Evolutionary conservation across 2,329 filamentous ascomycete species (phyloP), one percentile per base, ranked within the genome.

Genomic region (Metarhizium album): DNA sequence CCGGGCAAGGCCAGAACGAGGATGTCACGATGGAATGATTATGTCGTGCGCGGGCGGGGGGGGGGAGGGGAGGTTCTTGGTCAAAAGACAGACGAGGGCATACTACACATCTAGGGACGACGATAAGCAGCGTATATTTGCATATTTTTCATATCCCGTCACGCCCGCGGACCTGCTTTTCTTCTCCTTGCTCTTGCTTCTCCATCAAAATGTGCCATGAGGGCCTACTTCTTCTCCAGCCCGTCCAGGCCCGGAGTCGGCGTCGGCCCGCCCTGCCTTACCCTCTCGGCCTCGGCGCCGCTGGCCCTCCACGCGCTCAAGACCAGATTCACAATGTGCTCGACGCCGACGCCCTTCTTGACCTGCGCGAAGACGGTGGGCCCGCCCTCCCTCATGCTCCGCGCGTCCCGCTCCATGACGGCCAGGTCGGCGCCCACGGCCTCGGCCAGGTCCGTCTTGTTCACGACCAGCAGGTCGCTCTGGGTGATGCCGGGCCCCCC

Each of bases 401-500:
- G 78, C 14, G 90, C 86, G 70, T 97, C 93, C 52, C 90, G 74
- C 72, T 97, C 93, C 93, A 98, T 98, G 42, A 98, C 88, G 20
- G 71, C 78, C 58, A 98, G 66, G 67, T 97, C 93, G 0, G 93
- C 93, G 14, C 93, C 93, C 23, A 98, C 84, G 5, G 87, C 81
- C 70, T 90, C 85, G 0, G 93, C 90, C 57, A 98, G 69, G 70
- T 98, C 93, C 43, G 90, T 95, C 82, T 98, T 98, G 70, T 98
- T 98, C 48, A 98, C 88, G 20, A 98, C 79, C 57, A 98, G 70
- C 67, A 98, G 67, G 64, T 98, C 93, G 60, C 87, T 93, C 72
- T 96, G 91, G 4, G 93, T 98, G 66, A 98, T 98, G 1, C 93
- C 93, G 0, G 93, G 93, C 0, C 93, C 93, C 27, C 93, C 93